Evolutionary conservation across 495 filamentous ascomycete genomes (phyloP), one percentile per base, ranked within the genome.

Genomic region (Daldinia decipiens): DNA sequence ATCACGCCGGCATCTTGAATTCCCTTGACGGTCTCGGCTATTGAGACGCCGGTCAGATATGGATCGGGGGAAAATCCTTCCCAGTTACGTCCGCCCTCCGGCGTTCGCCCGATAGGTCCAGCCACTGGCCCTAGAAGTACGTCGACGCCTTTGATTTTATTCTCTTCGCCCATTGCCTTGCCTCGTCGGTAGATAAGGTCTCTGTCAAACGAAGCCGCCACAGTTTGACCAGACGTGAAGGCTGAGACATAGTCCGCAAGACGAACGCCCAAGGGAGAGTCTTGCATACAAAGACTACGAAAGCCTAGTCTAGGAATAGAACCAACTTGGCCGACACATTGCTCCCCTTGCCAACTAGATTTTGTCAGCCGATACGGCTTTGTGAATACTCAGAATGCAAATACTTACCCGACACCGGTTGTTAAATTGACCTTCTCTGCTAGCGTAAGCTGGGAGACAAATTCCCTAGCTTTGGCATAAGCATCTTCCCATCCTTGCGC

Each of bases 351-450:
- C 93, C 93, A 97, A 12, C 91, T 93, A 65, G 9, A 60, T 53
- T n/a, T 53, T 7, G 67, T 81, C 38, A 82, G 71, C 26, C 62
- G 34, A 60, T 39, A 38, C 5, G 51, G 53, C 12, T 4, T 13
- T 11, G 38, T 2, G n/a, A 3, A 6, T 27, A 12, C 15, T 4
- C 2, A 2, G 8, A 52, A 24, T 4, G 24, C 17, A 47, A 19
- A 0, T 27, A 79, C 85, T 79, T 74, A 93, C 84, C 93, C 93
- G 67, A 90, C 84, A 77, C 94, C 94, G 9, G 93, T 97, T 1
- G 94, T 97, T 65, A 98, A 73, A 74, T 98, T 98, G 76, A 97
- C 91, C 83, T 97, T 97, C 82, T 97, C 94, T 11, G 90, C 80
- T 63, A 97, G 80, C 0, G 93, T 97, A 77, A 97, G 81, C 79